phyloP scores from a whole-genome alignment of 768 basidiomycete genomes.

The Lepiota subincarnata region DNA sequence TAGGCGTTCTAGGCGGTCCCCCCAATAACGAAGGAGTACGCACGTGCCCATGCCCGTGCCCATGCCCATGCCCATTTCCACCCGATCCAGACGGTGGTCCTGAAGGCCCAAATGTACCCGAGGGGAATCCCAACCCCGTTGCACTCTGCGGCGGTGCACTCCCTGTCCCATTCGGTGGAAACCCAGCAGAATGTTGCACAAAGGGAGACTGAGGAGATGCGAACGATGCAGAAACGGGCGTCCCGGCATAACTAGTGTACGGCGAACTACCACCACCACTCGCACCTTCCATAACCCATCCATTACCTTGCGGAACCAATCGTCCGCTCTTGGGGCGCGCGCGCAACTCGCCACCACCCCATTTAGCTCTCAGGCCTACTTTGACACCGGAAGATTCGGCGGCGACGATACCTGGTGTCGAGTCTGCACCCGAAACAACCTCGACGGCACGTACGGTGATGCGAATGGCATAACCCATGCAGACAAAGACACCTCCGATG shows the following conservation, averaged over 20 bases:
- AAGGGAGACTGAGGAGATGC: constrained; percentile 26
- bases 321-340: constrained; percentile 42
- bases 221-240: constrained; percentile 28
- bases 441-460: constrained; percentile 63
- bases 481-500: constrained; percentile 87
- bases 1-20: constrained; percentile 22
- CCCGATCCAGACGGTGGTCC: constrained; percentile 6
- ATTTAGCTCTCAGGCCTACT: constrained; percentile 55
- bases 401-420: constrained; percentile 50
- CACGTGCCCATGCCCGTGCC: constrained; percentile 14
- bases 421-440: constrained; percentile 54
- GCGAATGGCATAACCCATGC: constrained; percentile 72
- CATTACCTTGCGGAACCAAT: constrained; percentile 52
- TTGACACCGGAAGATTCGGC: constrained; percentile 61
- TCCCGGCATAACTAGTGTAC: constrained; percentile 30
- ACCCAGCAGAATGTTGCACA: constrained; percentile 14
- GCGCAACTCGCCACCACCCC: constrained; percentile 63
- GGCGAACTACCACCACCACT: constrained; percentile 35
- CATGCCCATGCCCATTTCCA: constrained; percentile 13
- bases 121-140: constrained; percentile 12
- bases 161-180: constrained; percentile 15
- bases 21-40: constrained; percentile 17
- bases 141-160: constrained; percentile 16
- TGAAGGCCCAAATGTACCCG: constrained; percentile 12
- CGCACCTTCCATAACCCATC: constrained; percentile 56